A percentile compares a stretch with the other conserved stretches of the same genome.
Evolutionary conservation across 2,329 filamentous ascomycete species (phyloP).

Genomic region (Akanthomyces dipterigenus): DNA sequence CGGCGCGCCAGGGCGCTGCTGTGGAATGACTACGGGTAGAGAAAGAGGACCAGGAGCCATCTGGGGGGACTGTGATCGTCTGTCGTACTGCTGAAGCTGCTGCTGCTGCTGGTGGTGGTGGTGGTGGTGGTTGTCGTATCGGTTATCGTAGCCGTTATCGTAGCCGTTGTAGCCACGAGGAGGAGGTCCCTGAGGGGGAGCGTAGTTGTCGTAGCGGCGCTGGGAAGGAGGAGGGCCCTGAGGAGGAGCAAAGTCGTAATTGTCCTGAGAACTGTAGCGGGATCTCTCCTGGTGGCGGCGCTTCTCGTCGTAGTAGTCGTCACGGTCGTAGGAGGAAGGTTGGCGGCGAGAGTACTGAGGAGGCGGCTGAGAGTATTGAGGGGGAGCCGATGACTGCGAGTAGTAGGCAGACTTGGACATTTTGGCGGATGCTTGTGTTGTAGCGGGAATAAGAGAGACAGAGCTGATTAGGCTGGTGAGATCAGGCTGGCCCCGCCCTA

Average conservation of each 20-base stretch:
- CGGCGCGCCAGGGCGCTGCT: constrained; percentile 12
- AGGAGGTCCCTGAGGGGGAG: constrained; percentile 4
- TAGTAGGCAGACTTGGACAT: constrained; percentile 12
- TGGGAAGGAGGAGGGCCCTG: constrained; percentile 9
- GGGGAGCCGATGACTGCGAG: constrained; percentile 5
- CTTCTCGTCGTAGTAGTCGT: constrained; percentile 10
- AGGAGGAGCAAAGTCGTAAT: constrained; percentile 11
- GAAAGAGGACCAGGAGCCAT: constrained; percentile 11
- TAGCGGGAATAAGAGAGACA: not conserved
- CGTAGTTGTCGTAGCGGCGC: constrained; percentile 8
- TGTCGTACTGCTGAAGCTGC: constrained; percentile 10
- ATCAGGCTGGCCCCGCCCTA: constrained; percentile 3
- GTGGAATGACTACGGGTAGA: constrained; percentile 13
- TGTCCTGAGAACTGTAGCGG: not conserved
- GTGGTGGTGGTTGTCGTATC: constrained; percentile 1
- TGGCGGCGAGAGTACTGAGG: constrained; percentile 8
- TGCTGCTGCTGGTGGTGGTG: not conserved
- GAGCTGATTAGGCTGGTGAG: constrained; percentile 2
- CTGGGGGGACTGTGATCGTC: constrained; percentile 4
- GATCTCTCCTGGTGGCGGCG: constrained; percentile 7
- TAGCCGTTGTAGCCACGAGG: constrained; percentile 1
- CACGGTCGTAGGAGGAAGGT: not conserved
- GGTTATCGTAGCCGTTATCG: constrained; percentile 2
- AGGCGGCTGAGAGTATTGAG: constrained; percentile 10
- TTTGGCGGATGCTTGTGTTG: not conserved